Conservation (phyloP, 139 green algal genomes). For the Tetradesmus lagerheimii region DNA sequence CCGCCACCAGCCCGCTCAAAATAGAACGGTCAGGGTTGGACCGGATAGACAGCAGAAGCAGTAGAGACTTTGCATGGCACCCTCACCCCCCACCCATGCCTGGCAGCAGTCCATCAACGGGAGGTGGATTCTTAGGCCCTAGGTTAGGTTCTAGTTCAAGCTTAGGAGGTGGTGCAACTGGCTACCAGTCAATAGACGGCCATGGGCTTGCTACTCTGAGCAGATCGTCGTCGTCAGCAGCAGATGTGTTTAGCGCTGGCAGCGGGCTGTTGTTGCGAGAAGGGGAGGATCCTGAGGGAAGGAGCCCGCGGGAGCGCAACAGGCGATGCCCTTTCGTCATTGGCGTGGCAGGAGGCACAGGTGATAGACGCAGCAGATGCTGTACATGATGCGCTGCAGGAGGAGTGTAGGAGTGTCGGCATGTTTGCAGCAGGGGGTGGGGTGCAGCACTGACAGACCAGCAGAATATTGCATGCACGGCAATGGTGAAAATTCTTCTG, state of each 20-base stretch:
- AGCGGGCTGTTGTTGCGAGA: constrained; percentile 25
- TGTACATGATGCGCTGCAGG: no score
- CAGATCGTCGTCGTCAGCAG: constrained; percentile 22
- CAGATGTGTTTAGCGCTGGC: constrained; percentile 7
- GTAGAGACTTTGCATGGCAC: constrained; percentile 17
- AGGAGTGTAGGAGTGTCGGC: no score
- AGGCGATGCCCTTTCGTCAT: constrained; percentile 63
- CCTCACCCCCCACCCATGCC: constrained; percentile 28
- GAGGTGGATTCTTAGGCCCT: neutral
- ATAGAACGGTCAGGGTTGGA: neutral
- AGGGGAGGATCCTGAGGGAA: neutral
- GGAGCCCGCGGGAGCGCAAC: neutral
- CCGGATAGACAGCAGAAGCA: neutral
- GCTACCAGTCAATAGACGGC: neutral
- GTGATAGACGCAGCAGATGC: neutral
- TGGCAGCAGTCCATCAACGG: neutral
- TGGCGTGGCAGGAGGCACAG: constrained; percentile 82
- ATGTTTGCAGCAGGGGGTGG: no score
- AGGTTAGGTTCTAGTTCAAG: constrained; percentile 8
- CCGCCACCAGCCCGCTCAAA: neutral
- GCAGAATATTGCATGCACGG: no score
- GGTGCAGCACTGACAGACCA: no score
- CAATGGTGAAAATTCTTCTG: no score
- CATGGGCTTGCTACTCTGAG: neutral
- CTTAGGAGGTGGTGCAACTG: neutral